A percentile compares a stretch with the other conserved stretches of the same genome.
Evolutionary conservation across 306 rosid species (phyloP).

Genomic region (Biancaea sappan): DNA sequence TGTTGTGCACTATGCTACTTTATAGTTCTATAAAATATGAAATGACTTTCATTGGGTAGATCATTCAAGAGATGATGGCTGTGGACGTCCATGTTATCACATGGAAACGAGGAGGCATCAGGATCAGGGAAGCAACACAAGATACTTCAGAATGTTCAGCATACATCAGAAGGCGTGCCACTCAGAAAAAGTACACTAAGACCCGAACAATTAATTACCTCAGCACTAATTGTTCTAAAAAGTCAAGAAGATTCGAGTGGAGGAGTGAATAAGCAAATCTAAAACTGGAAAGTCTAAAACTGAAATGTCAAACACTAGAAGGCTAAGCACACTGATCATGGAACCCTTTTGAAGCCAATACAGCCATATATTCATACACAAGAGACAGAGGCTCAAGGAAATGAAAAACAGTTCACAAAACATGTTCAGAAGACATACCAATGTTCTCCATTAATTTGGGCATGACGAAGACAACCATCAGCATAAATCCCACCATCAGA

Average conservation of each 20-base stretch:
- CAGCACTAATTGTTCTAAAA: background rate
- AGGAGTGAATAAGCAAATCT: background rate
- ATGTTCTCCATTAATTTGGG: slow-evolving; percentile 93
- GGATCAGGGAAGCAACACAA: slow-evolving; percentile 1
- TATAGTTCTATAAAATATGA: slow-evolving; percentile 18
- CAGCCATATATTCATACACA: slow-evolving; percentile 19
- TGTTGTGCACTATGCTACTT: background rate
- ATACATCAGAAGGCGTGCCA: background rate
- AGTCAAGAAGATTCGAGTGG: background rate
- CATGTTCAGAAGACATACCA: slow-evolving; percentile 56
- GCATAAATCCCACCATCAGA: slow-evolving; percentile 96
- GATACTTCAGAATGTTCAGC: background rate
- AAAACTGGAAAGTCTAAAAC: background rate
- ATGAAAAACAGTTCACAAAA: slow-evolving; percentile 2
- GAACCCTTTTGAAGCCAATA: slow-evolving; percentile 23
- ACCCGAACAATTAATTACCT: background rate
- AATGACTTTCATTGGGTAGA: slow-evolving; percentile 12
- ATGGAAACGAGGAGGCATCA: background rate
- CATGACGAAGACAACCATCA: slow-evolving; percentile 86
- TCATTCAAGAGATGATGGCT: slow-evolving; percentile 2
- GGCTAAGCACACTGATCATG: slow-evolving; percentile 4
- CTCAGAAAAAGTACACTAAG: background rate
- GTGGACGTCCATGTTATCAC: background rate
- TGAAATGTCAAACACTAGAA: background rate
- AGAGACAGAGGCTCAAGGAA: slow-evolving; percentile 2